Evolutionary conservation across 116 monocot genomes (phyloP).

Genomic region (Dioscorea cayenensis): DNA sequence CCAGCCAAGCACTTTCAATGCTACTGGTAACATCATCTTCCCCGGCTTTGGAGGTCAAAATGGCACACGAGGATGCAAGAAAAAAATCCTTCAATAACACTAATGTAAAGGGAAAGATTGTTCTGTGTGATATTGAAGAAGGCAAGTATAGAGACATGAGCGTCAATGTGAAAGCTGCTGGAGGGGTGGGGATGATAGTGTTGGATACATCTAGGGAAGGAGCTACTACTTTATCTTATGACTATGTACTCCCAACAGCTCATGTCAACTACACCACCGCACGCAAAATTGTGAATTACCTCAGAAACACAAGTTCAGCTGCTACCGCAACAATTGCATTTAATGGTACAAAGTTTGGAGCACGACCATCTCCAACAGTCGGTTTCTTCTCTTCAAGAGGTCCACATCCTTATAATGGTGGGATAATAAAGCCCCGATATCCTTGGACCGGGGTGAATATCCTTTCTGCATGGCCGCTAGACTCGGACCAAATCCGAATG

Average conservation of each 20-base stretch:
- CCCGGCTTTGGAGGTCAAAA: background rate
- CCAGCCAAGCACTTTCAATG: background rate
- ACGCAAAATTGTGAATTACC: too few relatives aligned
- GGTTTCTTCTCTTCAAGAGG: too few relatives aligned
- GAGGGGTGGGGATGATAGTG: constrained; percentile 16
- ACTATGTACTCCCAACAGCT: constrained; percentile 12
- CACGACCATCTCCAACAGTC: too few relatives aligned
- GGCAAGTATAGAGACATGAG: background rate
- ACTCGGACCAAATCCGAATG: too few relatives aligned
- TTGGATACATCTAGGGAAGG: background rate
- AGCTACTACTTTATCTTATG: constrained; percentile 8
- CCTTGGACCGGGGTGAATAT: too few relatives aligned
- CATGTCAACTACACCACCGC: constrained; percentile 4
- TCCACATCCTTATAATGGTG: too few relatives aligned
- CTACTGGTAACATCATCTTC: background rate
- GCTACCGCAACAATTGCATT: too few relatives aligned
- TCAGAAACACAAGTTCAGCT: too few relatives aligned
- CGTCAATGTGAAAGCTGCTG: background rate
- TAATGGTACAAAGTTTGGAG: too few relatives aligned
- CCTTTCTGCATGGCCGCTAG: too few relatives aligned
- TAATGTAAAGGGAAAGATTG: background rate
- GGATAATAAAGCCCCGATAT: too few relatives aligned
- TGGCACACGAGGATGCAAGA: background rate
- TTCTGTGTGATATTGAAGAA: background rate
- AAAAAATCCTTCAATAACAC: background rate